These are phyloP conservation scores for Mortierella alpina DNA, from an alignment of 192 early-diverging fungal genomes.

Conservation along the genomic window DNA sequence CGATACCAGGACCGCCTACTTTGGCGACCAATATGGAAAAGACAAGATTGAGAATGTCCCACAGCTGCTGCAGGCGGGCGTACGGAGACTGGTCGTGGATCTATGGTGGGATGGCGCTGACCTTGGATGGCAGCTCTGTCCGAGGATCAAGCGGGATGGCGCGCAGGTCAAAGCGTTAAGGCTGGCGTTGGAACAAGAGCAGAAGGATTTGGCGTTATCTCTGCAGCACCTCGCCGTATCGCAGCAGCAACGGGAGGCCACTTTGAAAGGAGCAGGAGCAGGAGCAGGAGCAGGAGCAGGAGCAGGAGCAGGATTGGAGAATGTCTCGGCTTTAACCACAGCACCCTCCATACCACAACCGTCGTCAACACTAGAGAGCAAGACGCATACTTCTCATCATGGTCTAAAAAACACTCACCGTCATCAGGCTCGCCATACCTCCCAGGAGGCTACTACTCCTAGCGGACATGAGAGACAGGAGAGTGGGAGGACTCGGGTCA, in stretches of 20 bases:
- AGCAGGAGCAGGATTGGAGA: background rate
- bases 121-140: conserved; percentile 44
- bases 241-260: background rate
- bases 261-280: background rate
- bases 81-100: conserved; percentile 40
- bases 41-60: conserved; percentile 23
- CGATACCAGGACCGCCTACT: conserved; percentile 39
- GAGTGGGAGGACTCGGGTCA: no score
- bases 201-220: background rate
- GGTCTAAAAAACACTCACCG: no score
- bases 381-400: no score
- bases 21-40: conserved; percentile 27
- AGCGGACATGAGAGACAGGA: no score
- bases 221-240: background rate
- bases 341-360: background rate
- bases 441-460: no score
- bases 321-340: background rate
- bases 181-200: conserved; percentile 16
- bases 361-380: no score
- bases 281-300: background rate
- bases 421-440: no score
- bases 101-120: conserved; percentile 41
- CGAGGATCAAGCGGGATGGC: conserved; percentile 19
- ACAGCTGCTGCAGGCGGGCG: conserved; percentile 38
- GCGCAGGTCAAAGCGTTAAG: background rate